Conservation (phyloP, 2,329 filamentous ascomycete species). For the Bertia moriformis region DNA sequence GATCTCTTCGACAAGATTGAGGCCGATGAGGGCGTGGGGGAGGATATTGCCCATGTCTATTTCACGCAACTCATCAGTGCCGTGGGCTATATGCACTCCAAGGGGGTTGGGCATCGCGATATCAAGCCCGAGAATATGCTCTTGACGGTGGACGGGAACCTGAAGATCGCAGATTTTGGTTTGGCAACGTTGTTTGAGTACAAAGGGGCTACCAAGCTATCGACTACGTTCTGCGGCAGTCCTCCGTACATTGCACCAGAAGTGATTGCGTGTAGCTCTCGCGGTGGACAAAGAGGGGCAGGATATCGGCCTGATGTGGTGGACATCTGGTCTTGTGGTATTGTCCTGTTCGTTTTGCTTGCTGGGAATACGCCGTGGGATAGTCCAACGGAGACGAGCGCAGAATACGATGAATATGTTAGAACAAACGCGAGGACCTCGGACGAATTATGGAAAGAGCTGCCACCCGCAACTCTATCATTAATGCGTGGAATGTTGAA, state of each 20-base stretch:
- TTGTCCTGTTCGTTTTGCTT: slow-evolving; percentile 90
- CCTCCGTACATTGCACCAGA: slow-evolving; percentile 96
- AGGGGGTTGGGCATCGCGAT: slow-evolving; percentile 83
- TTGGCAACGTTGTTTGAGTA: slow-evolving; percentile 88
- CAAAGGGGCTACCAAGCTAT: slow-evolving; percentile 68
- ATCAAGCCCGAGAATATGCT: slow-evolving; percentile 93
- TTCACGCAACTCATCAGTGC: slow-evolving; percentile 84
- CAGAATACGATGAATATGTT: slow-evolving; percentile 81
- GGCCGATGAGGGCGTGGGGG: slow-evolving; percentile 83
- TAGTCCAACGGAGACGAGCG: slow-evolving; percentile 70
- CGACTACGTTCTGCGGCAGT: slow-evolving; percentile 81
- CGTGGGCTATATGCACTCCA: slow-evolving; percentile 88
- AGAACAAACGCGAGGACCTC: slow-evolving; percentile 65
- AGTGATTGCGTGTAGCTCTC: slow-evolving; percentile 45
- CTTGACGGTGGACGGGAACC: slow-evolving; percentile 65
- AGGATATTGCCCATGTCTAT: slow-evolving; percentile 92
- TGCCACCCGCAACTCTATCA: slow-evolving; percentile 63
- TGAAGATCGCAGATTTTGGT: slow-evolving; percentile 95
- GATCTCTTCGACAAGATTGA: slow-evolving; percentile 99
- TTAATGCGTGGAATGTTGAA: slow-evolving; percentile 87
- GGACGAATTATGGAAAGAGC: slow-evolving; percentile 71
- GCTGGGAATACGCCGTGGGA: slow-evolving; percentile 98
- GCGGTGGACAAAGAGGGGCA: slow-evolving; percentile 20
- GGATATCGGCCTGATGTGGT: slow-evolving; percentile 68
- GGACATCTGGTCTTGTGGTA: slow-evolving; percentile 94